Evolutionary conservation across 441 rosid genomes (phyloP).

Genomic region (Adansonia gregorii): DNA sequence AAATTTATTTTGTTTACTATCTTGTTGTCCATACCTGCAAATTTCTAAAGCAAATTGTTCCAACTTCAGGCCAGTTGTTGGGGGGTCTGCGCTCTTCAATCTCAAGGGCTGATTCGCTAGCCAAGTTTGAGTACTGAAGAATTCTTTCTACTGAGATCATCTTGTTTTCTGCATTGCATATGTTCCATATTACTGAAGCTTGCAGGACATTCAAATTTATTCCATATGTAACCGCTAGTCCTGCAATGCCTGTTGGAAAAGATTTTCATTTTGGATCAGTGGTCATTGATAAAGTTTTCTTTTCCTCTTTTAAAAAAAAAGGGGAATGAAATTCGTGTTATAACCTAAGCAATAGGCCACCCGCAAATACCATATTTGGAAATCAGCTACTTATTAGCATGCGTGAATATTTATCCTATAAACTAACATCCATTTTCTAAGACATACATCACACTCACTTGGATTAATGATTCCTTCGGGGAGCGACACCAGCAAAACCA

Average conservation of each 20-base stretch:
- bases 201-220: constrained; percentile 88
- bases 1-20: background rate
- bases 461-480: constrained; percentile 98
- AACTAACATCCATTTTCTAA: background rate
- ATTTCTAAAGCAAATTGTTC: constrained; percentile 74
- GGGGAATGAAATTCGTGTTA: background rate
- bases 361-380: background rate
- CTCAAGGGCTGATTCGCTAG: constrained; percentile 77
- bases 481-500: constrained; percentile 83
- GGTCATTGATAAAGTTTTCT: background rate
- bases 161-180: constrained; percentile 92
- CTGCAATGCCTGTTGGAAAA: constrained; percentile 78
- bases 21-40: constrained; percentile 58
- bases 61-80: constrained; percentile 85
- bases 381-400: background rate
- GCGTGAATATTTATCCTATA: background rate
- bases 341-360: background rate
- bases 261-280: background rate
- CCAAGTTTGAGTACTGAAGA: constrained; percentile 78
- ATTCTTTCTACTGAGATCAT: constrained; percentile 98
- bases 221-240: constrained; percentile 93
- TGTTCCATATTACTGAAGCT: constrained; percentile 91
- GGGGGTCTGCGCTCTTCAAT: constrained; percentile 64
- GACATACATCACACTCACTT: constrained; percentile 57
- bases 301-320: background rate